These are phyloP conservation scores for Zygotorulaspora danielsina DNA, from an alignment of 805 yeast genomes.

Conservation along the genomic window DNA sequence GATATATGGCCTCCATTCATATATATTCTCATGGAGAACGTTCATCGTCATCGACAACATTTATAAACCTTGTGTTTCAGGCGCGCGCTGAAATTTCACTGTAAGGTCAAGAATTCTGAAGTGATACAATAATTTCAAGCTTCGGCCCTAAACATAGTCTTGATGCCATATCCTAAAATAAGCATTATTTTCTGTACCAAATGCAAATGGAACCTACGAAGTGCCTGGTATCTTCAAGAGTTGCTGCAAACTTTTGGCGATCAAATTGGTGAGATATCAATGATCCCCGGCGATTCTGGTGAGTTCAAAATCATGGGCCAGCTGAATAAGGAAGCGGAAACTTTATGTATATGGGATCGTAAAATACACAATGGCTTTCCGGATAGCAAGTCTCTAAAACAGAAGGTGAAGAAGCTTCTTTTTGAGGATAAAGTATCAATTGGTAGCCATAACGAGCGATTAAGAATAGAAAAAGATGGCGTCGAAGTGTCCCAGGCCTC, in stretches of 20 bases:
- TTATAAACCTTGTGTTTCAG: background rate
- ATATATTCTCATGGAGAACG: too few species aligned
- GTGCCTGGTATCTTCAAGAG: conserved; percentile 85
- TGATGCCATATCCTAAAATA: conserved; percentile 51
- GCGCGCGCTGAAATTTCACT: background rate
- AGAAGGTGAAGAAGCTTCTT: conserved; percentile 50
- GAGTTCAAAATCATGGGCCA: conserved; percentile 52
- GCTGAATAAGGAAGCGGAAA: conserved; percentile 34
- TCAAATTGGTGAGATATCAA: conserved; percentile 50
- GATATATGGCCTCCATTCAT: too few species aligned
- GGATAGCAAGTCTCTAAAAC: conserved; percentile 74
- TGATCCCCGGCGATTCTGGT: conserved; percentile 48
- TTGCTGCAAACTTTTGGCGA: conserved; percentile 73
- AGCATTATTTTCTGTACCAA: conserved; percentile 71
- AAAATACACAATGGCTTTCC: conserved; percentile 70
- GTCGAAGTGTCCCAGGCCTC: background rate
- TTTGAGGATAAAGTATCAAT: conserved; percentile 19
- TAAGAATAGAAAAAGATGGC: background rate
- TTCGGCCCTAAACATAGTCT: conserved; percentile 2
- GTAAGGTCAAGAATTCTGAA: too few species aligned
- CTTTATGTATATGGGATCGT: conserved; percentile 56
- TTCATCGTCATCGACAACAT: too few species aligned
- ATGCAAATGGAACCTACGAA: conserved; percentile 86
- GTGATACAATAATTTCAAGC: background rate
- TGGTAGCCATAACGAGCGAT: conserved; percentile 26